Evolutionary conservation across 1,284 basidiomycete genomes (phyloP), one percentile per base, ranked within the genome.

Genomic region (Ustilago loliicola): DNA sequence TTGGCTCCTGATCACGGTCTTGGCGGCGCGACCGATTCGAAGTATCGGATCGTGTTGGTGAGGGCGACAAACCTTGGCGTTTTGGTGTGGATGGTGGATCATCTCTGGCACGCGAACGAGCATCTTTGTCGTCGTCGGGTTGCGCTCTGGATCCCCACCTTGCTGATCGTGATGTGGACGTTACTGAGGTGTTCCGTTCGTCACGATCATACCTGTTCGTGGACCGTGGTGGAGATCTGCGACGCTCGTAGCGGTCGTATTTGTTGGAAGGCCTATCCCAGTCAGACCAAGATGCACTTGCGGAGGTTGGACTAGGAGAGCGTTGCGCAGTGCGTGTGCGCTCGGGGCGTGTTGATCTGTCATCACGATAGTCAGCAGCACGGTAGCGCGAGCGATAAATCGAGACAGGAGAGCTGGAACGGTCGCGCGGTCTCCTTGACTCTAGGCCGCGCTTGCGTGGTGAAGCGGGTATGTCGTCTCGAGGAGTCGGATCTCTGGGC

Each of bases 31-130:
- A 68, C 2, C 42, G 48, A 19, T 30, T 64, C 10, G 71, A 73
- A n/a, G 50, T 29, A 17, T 73, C 66, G 4, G 66, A 73, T 23
- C 58, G 53, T n/a, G 71, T 50, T 1, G 71, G 71, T 6, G 71
- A 73, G 2, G 71, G 71, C 36, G 61, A 58, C 10, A 61, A 53
- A 17, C 53, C 50, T 64, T 58, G 40, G 36, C 64, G 69, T 17
- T 11, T 56, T 7, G 53, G 32, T 55, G 52, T 52, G 4, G 23
- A 27, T 10, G 60, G 45, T 10, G 60, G 45, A 3, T 61, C 58
- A 21, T 53, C 59, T 53, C 59, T 48, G 3, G 36, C 50, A n/a
- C 27, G 17, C 11, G 27, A 5, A n/a, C 58, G 47, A 38, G 23
- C 9, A 21, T n/a, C 40, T 25, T 38, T n/a, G 10, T 45, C 50